Conservation (phyloP, 345 rosid species). For the Lepidium africanum region DNA sequence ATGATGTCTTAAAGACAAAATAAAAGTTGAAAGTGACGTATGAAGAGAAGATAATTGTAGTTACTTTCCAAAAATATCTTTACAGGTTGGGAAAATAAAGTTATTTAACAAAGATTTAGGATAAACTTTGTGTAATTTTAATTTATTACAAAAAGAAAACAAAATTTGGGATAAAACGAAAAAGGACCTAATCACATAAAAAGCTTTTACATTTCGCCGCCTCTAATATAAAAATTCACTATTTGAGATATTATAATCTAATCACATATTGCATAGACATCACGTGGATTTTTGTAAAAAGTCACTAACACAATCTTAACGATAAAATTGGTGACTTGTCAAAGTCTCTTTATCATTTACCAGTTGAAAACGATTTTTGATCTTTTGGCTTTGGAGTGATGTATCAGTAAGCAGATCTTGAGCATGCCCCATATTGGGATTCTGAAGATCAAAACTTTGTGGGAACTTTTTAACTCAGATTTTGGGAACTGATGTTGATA, state of each 20-base stretch:
- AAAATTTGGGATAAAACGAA: neutral
- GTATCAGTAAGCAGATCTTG: conserved; percentile 28
- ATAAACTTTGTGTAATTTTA: conserved; percentile 12
- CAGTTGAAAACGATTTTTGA: conserved; percentile 15
- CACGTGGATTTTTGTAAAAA: conserved; percentile 20
- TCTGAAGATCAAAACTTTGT: conserved; percentile 17
- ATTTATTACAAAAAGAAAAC: neutral
- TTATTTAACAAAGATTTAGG: conserved; percentile 15
- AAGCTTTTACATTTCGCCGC: conserved; percentile 9
- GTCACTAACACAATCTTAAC: conserved; percentile 7
- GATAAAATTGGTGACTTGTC: conserved; percentile 24
- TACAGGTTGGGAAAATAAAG: conserved; percentile 3
- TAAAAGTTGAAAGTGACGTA: conserved; percentile 6
- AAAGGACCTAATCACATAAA: conserved; percentile 5
- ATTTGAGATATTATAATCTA: conserved; percentile 1
- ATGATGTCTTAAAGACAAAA: conserved; percentile 7
- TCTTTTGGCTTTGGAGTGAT: conserved; percentile 13
- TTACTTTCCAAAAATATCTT: conserved; percentile 16
- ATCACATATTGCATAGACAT: neutral
- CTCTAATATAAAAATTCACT: neutral
- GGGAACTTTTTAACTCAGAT: neutral
- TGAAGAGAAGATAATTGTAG: conserved; percentile 4
- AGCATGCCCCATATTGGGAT: conserved; percentile 27
- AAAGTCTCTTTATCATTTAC: conserved; percentile 16
- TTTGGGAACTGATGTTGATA: conserved; percentile 12